Evolutionary conservation across 129 eudicot genomes (phyloP).

Genomic region (Flaveria bidentis): DNA sequence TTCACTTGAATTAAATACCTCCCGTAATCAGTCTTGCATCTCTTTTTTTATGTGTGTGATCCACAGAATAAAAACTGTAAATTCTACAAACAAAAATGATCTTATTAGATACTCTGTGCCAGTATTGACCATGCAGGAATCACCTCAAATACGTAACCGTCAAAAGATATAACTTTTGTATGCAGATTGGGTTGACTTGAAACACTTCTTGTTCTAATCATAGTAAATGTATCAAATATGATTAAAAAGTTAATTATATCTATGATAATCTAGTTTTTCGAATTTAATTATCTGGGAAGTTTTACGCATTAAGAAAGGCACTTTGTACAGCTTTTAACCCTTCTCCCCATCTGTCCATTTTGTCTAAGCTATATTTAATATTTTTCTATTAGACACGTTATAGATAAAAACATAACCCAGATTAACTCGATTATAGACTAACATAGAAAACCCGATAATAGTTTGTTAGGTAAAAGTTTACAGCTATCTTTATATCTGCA

Average conservation of each 20-base stretch:
- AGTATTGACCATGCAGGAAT: background rate
- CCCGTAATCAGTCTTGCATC: background rate
- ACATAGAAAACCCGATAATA: background rate
- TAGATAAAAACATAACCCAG: background rate
- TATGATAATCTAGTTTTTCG: too few species aligned
- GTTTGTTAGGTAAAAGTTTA: background rate
- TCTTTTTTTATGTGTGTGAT: background rate
- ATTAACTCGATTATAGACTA: background rate
- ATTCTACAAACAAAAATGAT: background rate
- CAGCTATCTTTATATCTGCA: background rate
- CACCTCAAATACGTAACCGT: background rate
- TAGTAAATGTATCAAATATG: background rate
- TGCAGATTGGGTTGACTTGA: background rate
- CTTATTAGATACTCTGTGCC: background rate
- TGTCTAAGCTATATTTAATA: background rate
- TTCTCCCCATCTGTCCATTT: background rate
- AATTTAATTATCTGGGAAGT: too few species aligned
- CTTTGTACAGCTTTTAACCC: background rate
- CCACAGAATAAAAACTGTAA: background rate
- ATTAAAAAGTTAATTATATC: too few species aligned
- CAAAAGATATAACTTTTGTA: background rate
- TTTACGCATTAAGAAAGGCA: background rate
- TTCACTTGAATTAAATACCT: background rate
- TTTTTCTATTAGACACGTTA: background rate
- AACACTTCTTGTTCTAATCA: background rate